Evolutionary conservation across 2,329 filamentous ascomycete genomes (phyloP).

Genomic region (Verticillium isaacii): DNA sequence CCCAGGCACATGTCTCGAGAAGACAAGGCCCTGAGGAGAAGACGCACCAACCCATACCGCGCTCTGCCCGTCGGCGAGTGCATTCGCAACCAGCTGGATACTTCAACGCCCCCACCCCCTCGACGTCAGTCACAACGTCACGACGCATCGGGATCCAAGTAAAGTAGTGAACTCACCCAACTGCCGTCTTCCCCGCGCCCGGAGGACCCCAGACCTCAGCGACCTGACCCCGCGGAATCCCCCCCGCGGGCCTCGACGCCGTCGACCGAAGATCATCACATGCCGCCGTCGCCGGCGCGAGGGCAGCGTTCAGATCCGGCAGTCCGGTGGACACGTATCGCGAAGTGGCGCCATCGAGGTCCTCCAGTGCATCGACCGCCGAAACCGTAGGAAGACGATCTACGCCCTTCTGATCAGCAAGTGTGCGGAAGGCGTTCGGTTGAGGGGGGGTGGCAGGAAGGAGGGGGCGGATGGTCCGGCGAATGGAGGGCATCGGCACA

Average conservation of each 20-base stretch:
- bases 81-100: conserved; percentile 63
- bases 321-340: conserved; percentile 54
- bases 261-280: background rate
- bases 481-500: conserved; percentile 15
- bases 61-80: conserved; percentile 52
- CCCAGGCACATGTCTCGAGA: background rate
- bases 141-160: background rate
- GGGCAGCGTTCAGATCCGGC: conserved; percentile 42
- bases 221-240: conserved; percentile 70
- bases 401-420: conserved; percentile 23
- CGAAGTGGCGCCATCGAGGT: conserved; percentile 45
- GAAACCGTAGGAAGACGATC: conserved; percentile 75
- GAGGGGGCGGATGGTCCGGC: background rate
- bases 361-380: conserved; percentile 65
- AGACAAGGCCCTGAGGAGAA: conserved; percentile 4
- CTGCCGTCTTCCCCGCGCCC: conserved; percentile 76
- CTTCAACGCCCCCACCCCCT: conserved; percentile 34
- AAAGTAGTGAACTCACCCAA: conserved; percentile 56
- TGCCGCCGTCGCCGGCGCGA: conserved; percentile 26
- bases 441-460: background rate
- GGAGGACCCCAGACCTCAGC: conserved; percentile 87
- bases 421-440: background rate
- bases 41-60: conserved; percentile 79
- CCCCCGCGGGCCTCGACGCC: conserved; percentile 33
- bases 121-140: background rate